A percentile compares a stretch with the other conserved stretches of the same genome.
Evolutionary conservation across 306 rosid genomes (phyloP).

Genomic region (Begonia fuchsioides): DNA sequence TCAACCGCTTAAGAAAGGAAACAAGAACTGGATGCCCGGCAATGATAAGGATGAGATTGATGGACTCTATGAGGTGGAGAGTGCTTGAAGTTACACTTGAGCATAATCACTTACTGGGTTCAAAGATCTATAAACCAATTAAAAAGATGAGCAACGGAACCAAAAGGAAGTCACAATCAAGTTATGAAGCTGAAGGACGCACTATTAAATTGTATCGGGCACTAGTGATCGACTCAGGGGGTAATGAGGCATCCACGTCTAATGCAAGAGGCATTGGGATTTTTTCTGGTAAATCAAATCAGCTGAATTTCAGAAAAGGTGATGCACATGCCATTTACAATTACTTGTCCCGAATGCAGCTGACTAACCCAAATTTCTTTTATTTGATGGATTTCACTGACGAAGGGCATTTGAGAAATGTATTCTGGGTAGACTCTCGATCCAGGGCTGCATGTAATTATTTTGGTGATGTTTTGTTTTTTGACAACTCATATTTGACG

Average conservation of each 20-base stretch:
- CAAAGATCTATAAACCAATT: slow-evolving; percentile 41
- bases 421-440: slow-evolving; percentile 71
- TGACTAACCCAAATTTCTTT: slow-evolving; percentile 84
- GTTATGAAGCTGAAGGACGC: slow-evolving; percentile 45
- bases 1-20: slow-evolving; percentile 73
- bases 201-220: slow-evolving; percentile 74
- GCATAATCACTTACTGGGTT: slow-evolving; percentile 77
- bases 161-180: slow-evolving; percentile 39
- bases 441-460: slow-evolving; percentile 74
- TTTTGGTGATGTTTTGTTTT: slow-evolving; percentile 60
- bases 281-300: slow-evolving; percentile 25
- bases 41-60: slow-evolving; percentile 79
- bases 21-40: slow-evolving; percentile 98
- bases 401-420: slow-evolving; percentile 70
- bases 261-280: slow-evolving; percentile 24
- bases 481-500: slow-evolving; percentile 64
- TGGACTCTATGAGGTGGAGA: slow-evolving; percentile 88
- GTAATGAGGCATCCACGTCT: slow-evolving; percentile 27
- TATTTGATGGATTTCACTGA: slow-evolving; percentile 85
- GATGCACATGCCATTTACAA: slow-evolving; percentile 84
- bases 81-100: slow-evolving; percentile 67
- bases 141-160: slow-evolving; percentile 49
- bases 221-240: slow-evolving; percentile 74
- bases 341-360: slow-evolving; percentile 78
- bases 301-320: slow-evolving; percentile 65